These are phyloP conservation scores for Alternaria gansuensis DNA, from an alignment of 2,329 filamentous ascomycete species.

Conservation along the genomic window DNA sequence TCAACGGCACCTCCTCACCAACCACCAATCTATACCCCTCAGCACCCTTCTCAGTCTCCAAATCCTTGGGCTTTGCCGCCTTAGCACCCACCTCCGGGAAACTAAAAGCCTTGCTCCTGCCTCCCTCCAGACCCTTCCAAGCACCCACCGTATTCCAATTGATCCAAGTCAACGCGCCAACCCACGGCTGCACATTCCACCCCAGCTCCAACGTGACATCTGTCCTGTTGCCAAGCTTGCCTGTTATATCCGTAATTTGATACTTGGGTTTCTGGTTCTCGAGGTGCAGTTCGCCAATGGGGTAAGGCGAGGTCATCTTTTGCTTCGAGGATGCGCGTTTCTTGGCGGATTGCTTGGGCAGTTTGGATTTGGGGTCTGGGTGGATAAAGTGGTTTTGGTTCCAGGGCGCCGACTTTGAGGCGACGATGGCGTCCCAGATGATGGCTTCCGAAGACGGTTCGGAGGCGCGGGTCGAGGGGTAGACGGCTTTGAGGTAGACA, in stretches of 20 bases:
- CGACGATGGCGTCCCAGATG: constrained; percentile 97
- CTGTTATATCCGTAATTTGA: constrained; percentile 89
- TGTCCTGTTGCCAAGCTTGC: constrained; percentile 75
- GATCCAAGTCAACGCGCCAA: constrained; percentile 85
- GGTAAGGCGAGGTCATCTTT: constrained; percentile 34
- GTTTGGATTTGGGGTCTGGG: constrained; percentile 65
- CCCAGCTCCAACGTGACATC: constrained; percentile 83
- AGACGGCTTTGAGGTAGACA: constrained; percentile 88
- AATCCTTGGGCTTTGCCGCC: constrained; percentile 62
- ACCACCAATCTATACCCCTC: constrained; percentile 58
- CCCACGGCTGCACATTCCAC: constrained; percentile 98
- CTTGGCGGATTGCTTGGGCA: constrained; percentile 52
- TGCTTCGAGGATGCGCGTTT: constrained; percentile 27
- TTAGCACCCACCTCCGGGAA: constrained; percentile 74
- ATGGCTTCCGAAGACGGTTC: constrained; percentile 70
- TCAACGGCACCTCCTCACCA: constrained; percentile 42
- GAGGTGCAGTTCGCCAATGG: constrained; percentile 76
- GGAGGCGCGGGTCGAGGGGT: constrained; percentile 59
- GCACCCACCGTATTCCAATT: constrained; percentile 59
- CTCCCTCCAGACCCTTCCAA: constrained; percentile 73
- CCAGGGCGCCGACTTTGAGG: constrained; percentile 69
- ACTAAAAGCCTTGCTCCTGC: constrained; percentile 69
- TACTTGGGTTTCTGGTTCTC: constrained; percentile 93
- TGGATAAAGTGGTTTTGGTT: constrained; percentile 62
- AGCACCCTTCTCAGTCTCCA: constrained; percentile 60